These are phyloP conservation scores for Taiozyma sp. DNA, from an alignment of 1,139 yeast genomes.

Conservation along the genomic window DNA sequence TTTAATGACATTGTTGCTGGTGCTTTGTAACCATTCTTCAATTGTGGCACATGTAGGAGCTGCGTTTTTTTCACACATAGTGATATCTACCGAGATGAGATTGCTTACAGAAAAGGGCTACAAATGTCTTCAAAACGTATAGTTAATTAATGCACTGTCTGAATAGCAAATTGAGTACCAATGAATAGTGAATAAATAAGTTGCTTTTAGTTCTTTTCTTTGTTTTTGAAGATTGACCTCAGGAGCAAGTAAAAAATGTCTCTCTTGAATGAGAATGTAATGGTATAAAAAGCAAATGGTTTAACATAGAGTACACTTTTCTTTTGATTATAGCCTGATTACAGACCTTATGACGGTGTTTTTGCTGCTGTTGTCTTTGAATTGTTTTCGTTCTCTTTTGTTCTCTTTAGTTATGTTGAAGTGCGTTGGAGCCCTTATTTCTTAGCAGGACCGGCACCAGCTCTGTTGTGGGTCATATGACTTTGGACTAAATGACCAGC, in stretches of 20 bases:
- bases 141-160: neutral
- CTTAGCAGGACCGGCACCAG: conserved; percentile 35
- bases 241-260: neutral
- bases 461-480: conserved; percentile 95
- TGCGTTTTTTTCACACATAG: too few species aligned
- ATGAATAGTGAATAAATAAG: neutral
- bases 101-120: too few species aligned
- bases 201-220: neutral
- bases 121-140: neutral
- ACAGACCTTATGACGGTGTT: neutral
- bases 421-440: neutral
- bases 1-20: conserved; percentile 16
- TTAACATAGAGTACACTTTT: neutral
- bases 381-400: too few species aligned
- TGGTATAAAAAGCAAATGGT: neutral
- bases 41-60: neutral
- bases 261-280: neutral
- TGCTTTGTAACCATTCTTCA: neutral
- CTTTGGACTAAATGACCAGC: conserved; percentile 98
- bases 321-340: neutral
- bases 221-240: neutral
- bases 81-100: too few species aligned
- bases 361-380: neutral
- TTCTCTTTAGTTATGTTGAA: too few species aligned
- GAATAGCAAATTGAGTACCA: neutral